These are phyloP conservation scores for Acer negundo DNA, from an alignment of 345 rosid species.

Conservation along the genomic window DNA sequence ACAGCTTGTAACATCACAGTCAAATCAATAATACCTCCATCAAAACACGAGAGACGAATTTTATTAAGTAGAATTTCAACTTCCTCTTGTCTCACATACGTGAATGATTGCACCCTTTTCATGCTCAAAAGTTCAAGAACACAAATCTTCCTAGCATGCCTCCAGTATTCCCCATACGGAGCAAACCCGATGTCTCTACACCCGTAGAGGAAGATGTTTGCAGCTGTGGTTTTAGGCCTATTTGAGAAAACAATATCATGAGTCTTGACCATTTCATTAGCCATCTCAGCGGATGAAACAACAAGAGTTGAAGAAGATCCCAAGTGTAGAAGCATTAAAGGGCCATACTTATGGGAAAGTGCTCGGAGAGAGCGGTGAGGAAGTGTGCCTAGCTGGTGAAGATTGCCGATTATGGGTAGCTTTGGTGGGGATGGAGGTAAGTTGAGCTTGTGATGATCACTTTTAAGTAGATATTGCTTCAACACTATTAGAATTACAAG, in stretches of 20 bases:
- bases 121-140: constrained; percentile 25
- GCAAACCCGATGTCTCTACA: constrained; percentile 18
- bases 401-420: constrained; percentile 32
- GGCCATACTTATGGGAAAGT: constrained; percentile 24
- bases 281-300: constrained; percentile 27
- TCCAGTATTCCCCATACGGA: constrained; percentile 31
- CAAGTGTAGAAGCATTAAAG: constrained; percentile 18
- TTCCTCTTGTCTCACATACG: constrained; percentile 30
- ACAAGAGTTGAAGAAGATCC: constrained; percentile 25
- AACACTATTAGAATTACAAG: too few relatives aligned
- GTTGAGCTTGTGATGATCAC: neutral
- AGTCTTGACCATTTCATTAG: neutral
- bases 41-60: neutral
- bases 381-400: constrained; percentile 22
- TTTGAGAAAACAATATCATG: constrained; percentile 12
- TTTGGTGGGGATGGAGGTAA: constrained; percentile 31
- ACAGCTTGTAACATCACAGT: constrained; percentile 8
- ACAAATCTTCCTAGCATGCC: constrained; percentile 23
- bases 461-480: too few relatives aligned
- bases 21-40: neutral
- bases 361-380: constrained; percentile 20
- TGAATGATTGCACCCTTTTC: constrained; percentile 25
- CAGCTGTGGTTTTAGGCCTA: constrained; percentile 8
- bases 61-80: constrained; percentile 13
- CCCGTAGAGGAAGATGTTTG: neutral